Evolutionary conservation across 169 alveolate genomes (phyloP).

Genomic region (Cryptosporidium baileyi): DNA sequence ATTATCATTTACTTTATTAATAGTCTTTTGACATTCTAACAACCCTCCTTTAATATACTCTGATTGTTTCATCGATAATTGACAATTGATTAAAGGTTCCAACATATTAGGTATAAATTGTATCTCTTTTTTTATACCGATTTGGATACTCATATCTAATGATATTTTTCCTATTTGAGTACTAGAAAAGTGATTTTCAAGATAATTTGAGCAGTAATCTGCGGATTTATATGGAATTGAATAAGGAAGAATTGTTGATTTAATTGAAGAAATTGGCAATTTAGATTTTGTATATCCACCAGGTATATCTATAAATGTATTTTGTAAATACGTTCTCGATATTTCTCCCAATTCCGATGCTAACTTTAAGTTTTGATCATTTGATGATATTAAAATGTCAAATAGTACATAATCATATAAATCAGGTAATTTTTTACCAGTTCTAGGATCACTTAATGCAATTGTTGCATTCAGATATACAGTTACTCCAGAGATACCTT

Average conservation of each 20-base stretch:
- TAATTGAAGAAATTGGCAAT: conserved; percentile 45
- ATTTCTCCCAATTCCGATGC: conserved; percentile 41
- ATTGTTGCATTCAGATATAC: conserved; percentile 7
- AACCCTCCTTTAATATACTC: conserved; percentile 33
- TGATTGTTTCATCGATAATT: neutral
- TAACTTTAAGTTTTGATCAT: neutral
- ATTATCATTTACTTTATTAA: neutral
- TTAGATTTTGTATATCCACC: conserved; percentile 17
- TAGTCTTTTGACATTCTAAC: conserved; percentile 5
- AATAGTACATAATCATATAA: conserved; percentile 7
- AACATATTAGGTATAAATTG: conserved; percentile 8
- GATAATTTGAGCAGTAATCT: neutral
- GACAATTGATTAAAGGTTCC: neutral
- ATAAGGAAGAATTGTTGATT: neutral
- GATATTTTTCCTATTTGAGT: neutral
- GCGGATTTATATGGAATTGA: conserved; percentile 26
- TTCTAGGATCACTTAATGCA: neutral
- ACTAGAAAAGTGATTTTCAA: neutral
- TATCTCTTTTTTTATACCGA: conserved; percentile 4
- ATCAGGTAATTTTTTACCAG: conserved; percentile 8
- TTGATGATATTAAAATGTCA: neutral
- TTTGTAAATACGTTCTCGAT: neutral
- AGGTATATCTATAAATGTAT: neutral
- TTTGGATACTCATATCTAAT: neutral
- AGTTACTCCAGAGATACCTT: conserved; percentile 16